Base-by-base conservation (phyloP, 805 yeast genomes). In the Metschnikowia dekortorum region DNA sequence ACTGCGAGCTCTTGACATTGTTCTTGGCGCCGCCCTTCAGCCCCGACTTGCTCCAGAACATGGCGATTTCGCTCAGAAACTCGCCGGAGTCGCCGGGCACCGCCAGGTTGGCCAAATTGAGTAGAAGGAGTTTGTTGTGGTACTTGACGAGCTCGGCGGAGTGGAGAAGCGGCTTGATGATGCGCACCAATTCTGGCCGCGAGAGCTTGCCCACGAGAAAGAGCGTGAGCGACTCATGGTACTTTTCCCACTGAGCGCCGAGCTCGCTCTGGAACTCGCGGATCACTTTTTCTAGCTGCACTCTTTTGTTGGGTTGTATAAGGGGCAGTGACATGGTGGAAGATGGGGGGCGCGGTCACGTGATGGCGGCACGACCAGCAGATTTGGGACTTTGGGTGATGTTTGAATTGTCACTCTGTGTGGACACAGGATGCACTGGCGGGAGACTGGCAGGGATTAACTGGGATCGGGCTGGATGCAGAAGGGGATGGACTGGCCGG, bases 161-260 rank as follows among this genome's bases (percentile, higher is more conserved):
- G 46, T 66, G 70, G 46, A 90, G 71, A 29, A 87, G 71, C n/a
- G 78, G 78, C 40, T 74, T 73, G 32, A 89, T 73, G 44, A 75
- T 82, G 11, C 73, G 70, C 53, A 82, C 80, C 49, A 92, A 73
- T 66, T 92, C 99, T 18, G 68, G 66, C 44, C 96, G 76, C 9
- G 96, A 85, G 16, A 90, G 71, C 63, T 84, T 85, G 5, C 96
- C 96, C 36, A 85, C 74, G 36, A 92, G 72, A 59, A 90, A 92
- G 47, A 80, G 71, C 46, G 92, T 83, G 26, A 94, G 77, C 5
- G 88, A 76, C 49, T 84, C 86, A 54, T 95, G 91, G 66, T 92
- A 92, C 51, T 78, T 79, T 54, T 85, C 92, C 99, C 99, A 92
- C 47, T 81, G 80, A 41, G 77, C 73, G 2, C 97, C 97, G 51